A percentile compares a stretch with the other conserved stretches of the same genome.
Conservation (phyloP, 1,139 yeast species). For the Pichia sp. region DNA sequence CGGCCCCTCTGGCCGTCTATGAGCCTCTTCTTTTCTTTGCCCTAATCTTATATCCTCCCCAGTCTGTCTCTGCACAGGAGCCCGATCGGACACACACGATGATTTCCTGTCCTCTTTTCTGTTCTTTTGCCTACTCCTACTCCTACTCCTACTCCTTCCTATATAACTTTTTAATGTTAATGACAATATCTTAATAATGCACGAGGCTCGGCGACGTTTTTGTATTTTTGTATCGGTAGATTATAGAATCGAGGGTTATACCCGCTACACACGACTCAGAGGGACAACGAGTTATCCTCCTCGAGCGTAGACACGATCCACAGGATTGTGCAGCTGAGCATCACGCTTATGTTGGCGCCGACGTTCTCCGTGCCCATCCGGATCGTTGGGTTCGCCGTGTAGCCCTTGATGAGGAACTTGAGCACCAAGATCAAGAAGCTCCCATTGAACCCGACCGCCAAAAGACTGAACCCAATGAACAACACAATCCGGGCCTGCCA, state of each 20-base stretch:
- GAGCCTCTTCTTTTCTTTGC: background rate
- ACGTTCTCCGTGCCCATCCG: slow-evolving; percentile 95
- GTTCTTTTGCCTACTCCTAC: background rate
- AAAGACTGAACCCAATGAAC: slow-evolving; percentile 83
- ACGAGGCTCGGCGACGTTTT: background rate
- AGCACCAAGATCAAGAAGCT: slow-evolving; percentile 81
- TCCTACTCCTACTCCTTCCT: background rate
- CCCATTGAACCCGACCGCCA: slow-evolving; percentile 95
- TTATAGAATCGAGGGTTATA: too few relatives aligned
- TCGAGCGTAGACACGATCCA: slow-evolving; percentile 95
- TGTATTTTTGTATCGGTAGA: background rate
- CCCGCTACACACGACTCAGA: slow-evolving; percentile 34
- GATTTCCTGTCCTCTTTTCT: background rate
- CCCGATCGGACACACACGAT: background rate
- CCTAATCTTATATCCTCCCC: background rate
- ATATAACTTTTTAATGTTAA: slow-evolving; percentile 8
- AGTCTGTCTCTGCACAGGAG: background rate
- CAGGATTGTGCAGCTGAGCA: slow-evolving; percentile 80
- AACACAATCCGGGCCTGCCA: slow-evolving; percentile 93
- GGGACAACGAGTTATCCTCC: slow-evolving; percentile 89
- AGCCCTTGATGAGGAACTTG: slow-evolving; percentile 76
- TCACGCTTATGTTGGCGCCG: slow-evolving; percentile 69
- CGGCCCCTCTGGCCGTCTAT: background rate
- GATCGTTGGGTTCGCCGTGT: slow-evolving; percentile 72
- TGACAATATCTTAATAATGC: slow-evolving; percentile 3